Evolutionary conservation across 2,329 filamentous ascomycete genomes (phyloP).

Genomic region (Alternaria angustiovoidea): DNA sequence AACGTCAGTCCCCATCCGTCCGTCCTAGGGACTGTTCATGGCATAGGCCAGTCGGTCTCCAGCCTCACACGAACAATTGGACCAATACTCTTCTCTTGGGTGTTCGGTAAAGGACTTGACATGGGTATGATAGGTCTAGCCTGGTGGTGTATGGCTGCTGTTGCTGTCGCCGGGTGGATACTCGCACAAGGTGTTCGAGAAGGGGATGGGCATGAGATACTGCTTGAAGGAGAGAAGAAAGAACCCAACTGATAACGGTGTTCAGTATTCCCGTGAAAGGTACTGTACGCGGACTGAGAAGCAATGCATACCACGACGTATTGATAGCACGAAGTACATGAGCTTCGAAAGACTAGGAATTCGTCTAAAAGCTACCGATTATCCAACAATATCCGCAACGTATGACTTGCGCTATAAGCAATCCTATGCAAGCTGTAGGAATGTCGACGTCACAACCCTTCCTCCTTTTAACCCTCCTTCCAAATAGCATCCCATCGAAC

Average conservation of each 20-base stretch:
- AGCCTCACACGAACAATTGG: conserved; percentile 68
- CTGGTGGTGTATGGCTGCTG: conserved; percentile 64
- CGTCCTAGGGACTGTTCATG: conserved; percentile 65
- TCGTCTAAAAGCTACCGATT: neutral
- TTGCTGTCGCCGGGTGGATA: conserved; percentile 60
- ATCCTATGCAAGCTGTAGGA: neutral
- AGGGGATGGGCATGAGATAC: conserved; percentile 71
- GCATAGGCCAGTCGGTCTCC: conserved; percentile 66
- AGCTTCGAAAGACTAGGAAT: neutral
- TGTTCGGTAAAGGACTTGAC: conserved; percentile 67
- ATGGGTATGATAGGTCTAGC: conserved; percentile 66
- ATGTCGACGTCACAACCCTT: neutral
- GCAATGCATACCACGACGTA: neutral
- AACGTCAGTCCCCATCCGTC: conserved; percentile 62
- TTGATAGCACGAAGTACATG: neutral
- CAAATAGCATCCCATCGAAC: too few species aligned
- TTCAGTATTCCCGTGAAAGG: fast-evolving
- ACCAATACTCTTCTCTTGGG: conserved; percentile 66
- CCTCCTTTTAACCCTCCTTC: too few species aligned
- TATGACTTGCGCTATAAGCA: neutral
- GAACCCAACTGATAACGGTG: neutral
- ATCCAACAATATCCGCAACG: neutral
- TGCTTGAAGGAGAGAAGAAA: conserved; percentile 59
- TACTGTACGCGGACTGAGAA: neutral
- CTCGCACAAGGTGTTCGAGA: conserved; percentile 66